phyloP scores from a whole-genome alignment of 2,329 filamentous ascomycete species.

The Emergomyces africanus region DNA sequence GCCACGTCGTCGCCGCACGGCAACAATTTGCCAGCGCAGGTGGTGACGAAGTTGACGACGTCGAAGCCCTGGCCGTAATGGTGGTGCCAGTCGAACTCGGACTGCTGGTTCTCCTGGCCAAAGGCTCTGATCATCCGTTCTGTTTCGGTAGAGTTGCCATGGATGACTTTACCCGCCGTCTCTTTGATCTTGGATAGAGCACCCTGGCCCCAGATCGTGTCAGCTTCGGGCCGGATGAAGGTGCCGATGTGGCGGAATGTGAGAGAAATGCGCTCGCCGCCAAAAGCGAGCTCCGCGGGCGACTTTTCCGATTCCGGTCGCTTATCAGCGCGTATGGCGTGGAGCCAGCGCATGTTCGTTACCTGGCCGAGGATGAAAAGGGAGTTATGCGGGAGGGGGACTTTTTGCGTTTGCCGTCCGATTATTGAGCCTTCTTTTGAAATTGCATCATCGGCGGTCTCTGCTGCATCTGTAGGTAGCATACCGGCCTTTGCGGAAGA shows the following conservation, averaged over 20 bases:
- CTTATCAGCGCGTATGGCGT: conserved; percentile 84
- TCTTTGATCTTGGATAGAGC: conserved; percentile 55
- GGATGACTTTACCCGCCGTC: conserved; percentile 51
- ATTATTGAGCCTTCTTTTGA: conserved; percentile 14
- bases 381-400: conserved; percentile 74
- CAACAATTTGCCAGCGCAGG: conserved; percentile 19
- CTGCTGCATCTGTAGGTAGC: not conserved
- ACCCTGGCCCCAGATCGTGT: conserved; percentile 82
- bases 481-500: conserved; percentile 21
- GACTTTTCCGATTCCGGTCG: conserved; percentile 55
- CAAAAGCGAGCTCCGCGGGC: conserved; percentile 55
- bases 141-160: conserved; percentile 54
- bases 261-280: conserved; percentile 71
- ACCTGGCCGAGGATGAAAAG: conserved; percentile 67
- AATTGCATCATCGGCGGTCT: not conserved
- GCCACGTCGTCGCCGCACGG: conserved; percentile 20
- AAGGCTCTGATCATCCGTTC: conserved; percentile 61
- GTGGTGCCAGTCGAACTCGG: conserved; percentile 57
- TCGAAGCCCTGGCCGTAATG: conserved; percentile 75
- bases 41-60: conserved; percentile 44
- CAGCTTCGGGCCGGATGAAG: conserved; percentile 54
- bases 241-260: conserved; percentile 88
- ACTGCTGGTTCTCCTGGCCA: conserved; percentile 66
- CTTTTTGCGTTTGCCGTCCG: conserved; percentile 50
- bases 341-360: conserved; percentile 80